Conservation (phyloP, 108 stramenopile genomes). For the Poteriospumella lacustris region DNA sequence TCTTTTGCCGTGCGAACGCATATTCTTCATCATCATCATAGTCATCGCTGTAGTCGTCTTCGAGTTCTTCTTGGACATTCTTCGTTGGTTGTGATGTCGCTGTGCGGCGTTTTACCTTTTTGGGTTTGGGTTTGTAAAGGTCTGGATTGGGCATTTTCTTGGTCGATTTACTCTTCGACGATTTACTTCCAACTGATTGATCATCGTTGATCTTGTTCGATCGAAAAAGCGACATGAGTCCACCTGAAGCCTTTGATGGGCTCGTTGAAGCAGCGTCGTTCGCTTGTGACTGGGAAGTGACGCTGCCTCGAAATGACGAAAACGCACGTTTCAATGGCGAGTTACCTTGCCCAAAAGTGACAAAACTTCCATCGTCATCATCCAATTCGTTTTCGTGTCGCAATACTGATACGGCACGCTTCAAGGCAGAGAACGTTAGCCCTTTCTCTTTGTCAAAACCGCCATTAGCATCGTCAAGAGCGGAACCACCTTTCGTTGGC, state of each 20-base stretch:
- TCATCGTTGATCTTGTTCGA: background rate
- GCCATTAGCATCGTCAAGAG: background rate
- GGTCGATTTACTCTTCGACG: background rate
- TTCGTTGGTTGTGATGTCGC: background rate
- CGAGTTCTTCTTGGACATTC: background rate
- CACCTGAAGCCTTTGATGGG: too few species aligned
- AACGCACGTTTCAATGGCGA: too few species aligned
- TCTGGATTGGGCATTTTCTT: background rate
- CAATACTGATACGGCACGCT: background rate
- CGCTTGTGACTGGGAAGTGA: too few species aligned
- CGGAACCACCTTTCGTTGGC: background rate
- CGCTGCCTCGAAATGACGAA: too few species aligned
- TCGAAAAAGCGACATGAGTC: background rate
- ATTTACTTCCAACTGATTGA: too few species aligned
- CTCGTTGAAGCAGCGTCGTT: too few species aligned
- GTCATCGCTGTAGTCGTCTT: background rate
- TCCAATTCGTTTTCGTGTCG: too few species aligned
- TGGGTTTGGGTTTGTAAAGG: background rate
- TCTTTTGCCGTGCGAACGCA: too few species aligned
- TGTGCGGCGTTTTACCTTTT: background rate
- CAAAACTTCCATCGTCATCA: too few species aligned
- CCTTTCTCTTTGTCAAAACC: background rate
- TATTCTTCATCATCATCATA: slow-evolving; percentile 9
- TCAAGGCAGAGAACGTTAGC: background rate
- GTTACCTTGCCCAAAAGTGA: too few species aligned